Conservation (phyloP, 2,329 filamentous ascomycete genomes). For the Cordyceps cicadae region DNA sequence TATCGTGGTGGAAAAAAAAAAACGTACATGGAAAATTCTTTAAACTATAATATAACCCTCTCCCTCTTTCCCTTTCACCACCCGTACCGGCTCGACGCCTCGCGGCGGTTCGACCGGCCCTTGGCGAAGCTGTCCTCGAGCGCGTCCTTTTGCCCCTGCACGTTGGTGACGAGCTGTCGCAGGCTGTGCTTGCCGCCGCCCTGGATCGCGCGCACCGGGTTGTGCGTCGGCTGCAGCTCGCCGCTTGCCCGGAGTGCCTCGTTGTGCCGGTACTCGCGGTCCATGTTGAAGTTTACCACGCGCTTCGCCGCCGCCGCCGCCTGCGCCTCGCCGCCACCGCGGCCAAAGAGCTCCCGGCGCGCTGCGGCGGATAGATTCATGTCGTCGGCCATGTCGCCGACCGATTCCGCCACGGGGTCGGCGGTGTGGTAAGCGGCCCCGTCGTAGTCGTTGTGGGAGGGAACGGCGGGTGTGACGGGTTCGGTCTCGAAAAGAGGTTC, state of each 20-base stretch:
- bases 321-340: constrained; percentile 26
- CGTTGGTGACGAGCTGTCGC: constrained; percentile 77
- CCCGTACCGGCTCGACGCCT: constrained; percentile 76
- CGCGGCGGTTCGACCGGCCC: constrained; percentile 69
- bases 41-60: neutral
- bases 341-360: constrained; percentile 78
- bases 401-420: constrained; percentile 41
- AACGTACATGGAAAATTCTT: neutral
- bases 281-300: constrained; percentile 81
- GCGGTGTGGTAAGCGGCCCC: constrained; percentile 22
- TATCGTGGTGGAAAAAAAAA: neutral
- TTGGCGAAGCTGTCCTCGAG: constrained; percentile 86
- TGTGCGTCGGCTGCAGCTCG: constrained; percentile 60
- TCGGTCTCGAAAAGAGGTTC: constrained; percentile 41
- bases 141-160: constrained; percentile 73
- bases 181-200: constrained; percentile 72
- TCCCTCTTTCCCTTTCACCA: constrained; percentile 44
- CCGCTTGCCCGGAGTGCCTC: constrained; percentile 64
- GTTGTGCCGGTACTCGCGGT: constrained; percentile 78
- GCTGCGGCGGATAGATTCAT: constrained; percentile 72
- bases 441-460: constrained; percentile 24
- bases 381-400: constrained; percentile 64
- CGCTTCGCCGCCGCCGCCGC: constrained; percentile 37
- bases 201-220: constrained; percentile 76
- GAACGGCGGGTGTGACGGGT: constrained; percentile 12